Evolutionary conservation across 2,329 filamentous ascomycete genomes (phyloP).

Genomic region (Colletotrichum agaves): DNA sequence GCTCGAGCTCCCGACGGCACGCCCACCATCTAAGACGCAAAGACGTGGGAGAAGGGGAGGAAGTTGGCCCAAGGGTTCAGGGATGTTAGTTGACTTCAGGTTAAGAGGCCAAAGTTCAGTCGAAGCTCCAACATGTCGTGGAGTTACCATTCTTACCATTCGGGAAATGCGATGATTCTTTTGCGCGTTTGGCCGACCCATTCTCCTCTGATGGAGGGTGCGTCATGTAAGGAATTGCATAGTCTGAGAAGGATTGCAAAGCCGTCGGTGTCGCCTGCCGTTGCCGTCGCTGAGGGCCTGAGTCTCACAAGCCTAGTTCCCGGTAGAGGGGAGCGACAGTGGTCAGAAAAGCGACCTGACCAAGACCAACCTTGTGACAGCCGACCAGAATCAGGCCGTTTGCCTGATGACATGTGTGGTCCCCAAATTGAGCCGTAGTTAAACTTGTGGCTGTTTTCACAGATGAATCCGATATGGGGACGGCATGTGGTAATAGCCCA

Average conservation of each 20-base stretch:
- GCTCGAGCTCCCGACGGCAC: slow-evolving; percentile 23
- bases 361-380: slow-evolving; percentile 5
- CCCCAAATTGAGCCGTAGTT: neutral
- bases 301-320: neutral
- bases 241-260: neutral
- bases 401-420: slow-evolving; percentile 5
- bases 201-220: neutral
- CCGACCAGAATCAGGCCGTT: neutral
- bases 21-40: slow-evolving; percentile 19
- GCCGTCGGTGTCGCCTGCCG: neutral
- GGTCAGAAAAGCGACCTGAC: slow-evolving; percentile 1
- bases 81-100: slow-evolving; percentile 23
- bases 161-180: slow-evolving; percentile 14
- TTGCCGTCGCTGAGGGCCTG: neutral
- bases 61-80: slow-evolving; percentile 27
- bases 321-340: neutral
- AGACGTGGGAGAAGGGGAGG: neutral
- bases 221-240: neutral
- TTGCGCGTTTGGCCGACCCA: slow-evolving; percentile 6
- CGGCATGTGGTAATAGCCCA: too few relatives aligned
- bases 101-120: slow-evolving; percentile 32
- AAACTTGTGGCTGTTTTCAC: neutral
- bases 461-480: neutral
- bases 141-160: slow-evolving; percentile 13
- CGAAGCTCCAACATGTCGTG: slow-evolving; percentile 33